Evolutionary conservation across 1,139 yeast genomes (phyloP).

Genomic region (Taphrina pruni): DNA sequence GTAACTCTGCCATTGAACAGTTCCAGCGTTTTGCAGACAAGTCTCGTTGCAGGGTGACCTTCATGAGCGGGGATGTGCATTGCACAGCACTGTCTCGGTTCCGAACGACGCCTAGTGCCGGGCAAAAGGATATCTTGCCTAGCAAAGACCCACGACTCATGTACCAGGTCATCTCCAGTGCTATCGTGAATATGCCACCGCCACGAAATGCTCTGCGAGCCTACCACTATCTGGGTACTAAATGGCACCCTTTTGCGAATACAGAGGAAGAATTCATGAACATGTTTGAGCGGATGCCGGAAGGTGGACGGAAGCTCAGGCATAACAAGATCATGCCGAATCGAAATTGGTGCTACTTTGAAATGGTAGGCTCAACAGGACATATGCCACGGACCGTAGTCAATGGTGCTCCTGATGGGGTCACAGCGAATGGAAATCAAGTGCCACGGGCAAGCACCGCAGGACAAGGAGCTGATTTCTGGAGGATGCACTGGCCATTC

Average conservation of each 20-base stretch:
- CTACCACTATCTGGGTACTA: slow-evolving; percentile 33
- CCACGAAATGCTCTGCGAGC: slow-evolving; percentile 77
- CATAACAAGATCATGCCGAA: slow-evolving; percentile 36
- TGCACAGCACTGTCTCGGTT: slow-evolving; percentile 82
- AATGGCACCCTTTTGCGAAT: slow-evolving; percentile 30
- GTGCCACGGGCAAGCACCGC: slow-evolving; percentile 14
- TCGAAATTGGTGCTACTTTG: slow-evolving; percentile 36
- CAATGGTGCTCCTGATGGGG: slow-evolving; percentile 26
- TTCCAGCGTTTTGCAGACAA: slow-evolving; percentile 68
- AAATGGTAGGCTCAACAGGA: slow-evolving; percentile 19
- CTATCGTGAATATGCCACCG: slow-evolving; percentile 91
- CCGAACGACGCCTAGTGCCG: slow-evolving; percentile 54
- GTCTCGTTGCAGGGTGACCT: slow-evolving; percentile 74
- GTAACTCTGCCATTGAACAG: slow-evolving; percentile 65
- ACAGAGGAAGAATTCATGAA: slow-evolving; percentile 36
- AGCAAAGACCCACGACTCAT: slow-evolving; percentile 61
- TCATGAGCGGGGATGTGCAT: slow-evolving; percentile 92
- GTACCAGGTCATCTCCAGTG: slow-evolving; percentile 83
- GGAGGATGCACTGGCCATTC: slow-evolving; percentile 37
- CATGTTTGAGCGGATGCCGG: slow-evolving; percentile 37
- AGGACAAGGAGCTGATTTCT: slow-evolving; percentile 34
- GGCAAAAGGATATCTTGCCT: slow-evolving; percentile 15
- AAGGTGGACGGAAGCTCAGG: slow-evolving; percentile 35
- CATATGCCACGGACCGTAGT: slow-evolving; percentile 18
- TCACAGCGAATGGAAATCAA: slow-evolving; percentile 4